phyloP scores from a whole-genome alignment of 2,329 filamentous ascomycete species.

The Penicillium sp. region DNA sequence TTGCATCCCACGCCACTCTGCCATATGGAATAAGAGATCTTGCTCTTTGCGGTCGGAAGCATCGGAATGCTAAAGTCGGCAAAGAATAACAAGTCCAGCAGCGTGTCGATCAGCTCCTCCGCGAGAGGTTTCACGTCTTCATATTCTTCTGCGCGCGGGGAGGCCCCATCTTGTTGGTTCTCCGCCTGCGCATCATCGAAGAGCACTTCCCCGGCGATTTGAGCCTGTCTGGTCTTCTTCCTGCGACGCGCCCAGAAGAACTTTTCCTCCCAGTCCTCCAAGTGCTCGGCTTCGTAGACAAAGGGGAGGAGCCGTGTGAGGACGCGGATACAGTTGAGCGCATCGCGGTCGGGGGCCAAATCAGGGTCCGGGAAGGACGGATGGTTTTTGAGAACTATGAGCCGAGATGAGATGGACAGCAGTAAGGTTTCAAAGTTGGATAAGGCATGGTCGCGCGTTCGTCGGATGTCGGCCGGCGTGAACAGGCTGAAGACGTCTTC shows the following conservation, averaged over 20 bases:
- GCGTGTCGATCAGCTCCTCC: slow-evolving; percentile 86
- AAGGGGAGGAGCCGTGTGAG: slow-evolving; percentile 87
- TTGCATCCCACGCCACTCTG: slow-evolving; percentile 97
- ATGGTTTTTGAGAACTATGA: slow-evolving; percentile 80
- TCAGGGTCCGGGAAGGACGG: slow-evolving; percentile 86
- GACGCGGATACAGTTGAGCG: slow-evolving; percentile 91
- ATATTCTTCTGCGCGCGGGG: slow-evolving; percentile 58
- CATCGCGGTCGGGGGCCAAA: slow-evolving; percentile 76
- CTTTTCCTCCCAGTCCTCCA: slow-evolving; percentile 81
- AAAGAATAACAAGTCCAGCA: slow-evolving; percentile 88
- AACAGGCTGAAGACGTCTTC: slow-evolving; percentile 98
- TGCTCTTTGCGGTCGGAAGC: slow-evolving; percentile 66
- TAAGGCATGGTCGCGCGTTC: slow-evolving; percentile 78
- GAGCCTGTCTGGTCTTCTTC: slow-evolving; percentile 66
- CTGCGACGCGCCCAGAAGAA: slow-evolving; percentile 85
- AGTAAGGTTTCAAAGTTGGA: slow-evolving; percentile 89
- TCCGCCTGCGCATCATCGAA: slow-evolving; percentile 71
- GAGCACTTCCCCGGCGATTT: slow-evolving; percentile 70
- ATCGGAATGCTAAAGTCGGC: slow-evolving; percentile 81
- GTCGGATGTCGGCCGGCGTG: slow-evolving; percentile 80
- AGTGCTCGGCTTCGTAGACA: slow-evolving; percentile 80
- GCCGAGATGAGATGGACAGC: slow-evolving; percentile 74
- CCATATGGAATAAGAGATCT: slow-evolving; percentile 93
- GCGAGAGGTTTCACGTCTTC: slow-evolving; percentile 83
- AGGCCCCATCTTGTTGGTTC: slow-evolving; percentile 49